These are phyloP conservation scores for Balansia obtecta DNA, from an alignment of 2,329 filamentous ascomycete species.

Conservation along the genomic window DNA sequence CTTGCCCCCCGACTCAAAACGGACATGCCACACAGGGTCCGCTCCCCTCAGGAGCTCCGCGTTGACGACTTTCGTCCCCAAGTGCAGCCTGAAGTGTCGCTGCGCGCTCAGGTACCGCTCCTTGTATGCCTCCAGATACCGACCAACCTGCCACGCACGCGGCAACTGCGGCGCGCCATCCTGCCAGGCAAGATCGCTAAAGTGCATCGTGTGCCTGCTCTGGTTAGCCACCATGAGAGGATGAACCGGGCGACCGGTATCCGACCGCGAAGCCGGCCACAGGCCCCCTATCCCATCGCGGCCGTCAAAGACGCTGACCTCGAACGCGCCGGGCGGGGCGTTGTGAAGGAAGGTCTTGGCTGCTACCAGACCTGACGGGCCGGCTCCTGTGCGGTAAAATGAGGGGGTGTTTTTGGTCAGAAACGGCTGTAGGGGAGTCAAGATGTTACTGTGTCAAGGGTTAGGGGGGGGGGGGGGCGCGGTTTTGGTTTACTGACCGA, in stretches of 20 bases:
- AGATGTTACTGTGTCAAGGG: neutral
- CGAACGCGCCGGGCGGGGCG: slow-evolving; percentile 40
- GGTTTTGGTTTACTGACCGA: neutral
- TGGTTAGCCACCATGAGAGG: slow-evolving; percentile 64
- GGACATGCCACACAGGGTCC: slow-evolving; percentile 29
- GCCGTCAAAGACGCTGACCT: slow-evolving; percentile 59
- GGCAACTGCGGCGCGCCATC: slow-evolving; percentile 52
- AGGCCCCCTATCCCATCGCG: slow-evolving; percentile 58
- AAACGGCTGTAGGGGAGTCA: neutral
- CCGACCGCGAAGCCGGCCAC: slow-evolving; percentile 50
- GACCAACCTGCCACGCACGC: slow-evolving; percentile 63
- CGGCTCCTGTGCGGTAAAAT: slow-evolving; percentile 39
- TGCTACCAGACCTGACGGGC: slow-evolving; percentile 55
- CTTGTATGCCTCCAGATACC: slow-evolving; percentile 56
- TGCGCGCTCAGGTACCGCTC: slow-evolving; percentile 39
- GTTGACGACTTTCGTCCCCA: slow-evolving; percentile 34
- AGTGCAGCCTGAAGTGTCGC: slow-evolving; percentile 29
- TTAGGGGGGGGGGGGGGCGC: too few species aligned
- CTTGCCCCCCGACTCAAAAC: slow-evolving; percentile 20
- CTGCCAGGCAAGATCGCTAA: slow-evolving; percentile 62
- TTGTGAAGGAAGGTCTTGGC: slow-evolving; percentile 62
- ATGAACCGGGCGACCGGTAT: slow-evolving; percentile 41
- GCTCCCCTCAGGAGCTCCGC: slow-evolving; percentile 19
- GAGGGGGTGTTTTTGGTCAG: neutral
- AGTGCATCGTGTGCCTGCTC: slow-evolving; percentile 62